Base-by-base conservation (phyloP, 768 basidiomycete species). In the Suillus discolor region DNA sequence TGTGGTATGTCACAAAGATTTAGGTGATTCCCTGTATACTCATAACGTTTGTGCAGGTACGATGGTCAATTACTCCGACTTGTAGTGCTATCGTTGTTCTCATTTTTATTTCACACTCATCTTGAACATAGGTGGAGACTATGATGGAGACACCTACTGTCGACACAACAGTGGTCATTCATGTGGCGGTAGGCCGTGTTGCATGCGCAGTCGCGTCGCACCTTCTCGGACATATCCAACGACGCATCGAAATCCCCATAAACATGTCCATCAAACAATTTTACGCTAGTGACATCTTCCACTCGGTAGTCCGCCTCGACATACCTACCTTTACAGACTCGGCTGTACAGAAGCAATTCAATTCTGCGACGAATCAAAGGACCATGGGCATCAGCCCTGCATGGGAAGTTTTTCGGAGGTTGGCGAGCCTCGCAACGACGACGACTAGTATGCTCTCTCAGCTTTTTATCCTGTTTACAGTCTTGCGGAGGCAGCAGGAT, bases 251-350 rank as follows among this genome's bases (percentile, higher is more conserved):
- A n/a, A 67, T 75, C 20, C 89, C 87, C 1, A 82, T 92, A 62
- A 85, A 87, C 66, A 74, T 73, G 36, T 81, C 84, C 36, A 87
- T 91, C 72, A 87, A 85, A 68, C 82, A 79, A 63, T 83, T 84
- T 72, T 92, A 89, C 71, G 81, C 87, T 4, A 74, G 82, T 6
- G 87, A 88, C 68, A 84, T 85, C 57, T 92, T 92, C 73, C 79
- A 80, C 31, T 87, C 89, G 13, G 83, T 89, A 72, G 86, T 84
- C n/a, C 84, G 92, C 7, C 82, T 94, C 36, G 92, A 94, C 73
- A 80, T 92, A 2, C 90, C 91, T 1, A 92, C 92, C 0, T 92
- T 86, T 65, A 83, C 87, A 63, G 89, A 92, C 74, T 82, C 88
- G 12, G 82, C 83, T 9, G 80, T 92, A n/a, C 61, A 74, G 74